Percentiles rank a stretch among this genome's conserved stretches.
These are phyloP conservation scores for Xylariales sp. DNA, from an alignment of 2,329 filamentous ascomycete species.

Conservation along the genomic window DNA sequence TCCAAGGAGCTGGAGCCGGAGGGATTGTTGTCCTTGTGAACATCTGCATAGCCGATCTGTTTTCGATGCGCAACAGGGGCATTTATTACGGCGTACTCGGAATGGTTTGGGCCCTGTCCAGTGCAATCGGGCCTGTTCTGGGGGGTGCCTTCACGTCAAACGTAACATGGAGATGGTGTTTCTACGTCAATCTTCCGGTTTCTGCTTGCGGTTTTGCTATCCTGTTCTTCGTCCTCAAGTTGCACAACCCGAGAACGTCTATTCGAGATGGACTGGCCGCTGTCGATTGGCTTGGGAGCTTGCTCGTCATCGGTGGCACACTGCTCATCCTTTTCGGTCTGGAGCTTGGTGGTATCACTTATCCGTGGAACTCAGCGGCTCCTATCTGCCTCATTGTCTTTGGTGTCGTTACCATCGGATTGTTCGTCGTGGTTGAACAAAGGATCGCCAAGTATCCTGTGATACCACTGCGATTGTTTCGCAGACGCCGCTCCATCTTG, in stretches of 20 bases:
- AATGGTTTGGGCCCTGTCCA: conserved; percentile 61
- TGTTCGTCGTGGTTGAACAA: conserved; percentile 72
- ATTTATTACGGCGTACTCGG: conserved; percentile 49
- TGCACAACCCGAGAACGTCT: conserved; percentile 64
- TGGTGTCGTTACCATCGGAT: conserved; percentile 54
- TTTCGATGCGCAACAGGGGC: conserved; percentile 46
- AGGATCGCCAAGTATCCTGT: conserved; percentile 71
- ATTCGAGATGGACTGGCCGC: conserved; percentile 58
- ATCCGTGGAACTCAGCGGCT: conserved; percentile 69
- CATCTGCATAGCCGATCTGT: conserved; percentile 53
- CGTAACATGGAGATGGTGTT: conserved; percentile 64
- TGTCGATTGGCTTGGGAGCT: conserved; percentile 53
- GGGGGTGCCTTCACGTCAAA: conserved; percentile 64
- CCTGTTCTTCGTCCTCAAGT: conserved; percentile 58
- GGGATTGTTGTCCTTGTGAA: conserved; percentile 57
- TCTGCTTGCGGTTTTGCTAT: conserved; percentile 42
- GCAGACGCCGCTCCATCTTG: conserved; percentile 59
- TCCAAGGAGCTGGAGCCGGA: conserved; percentile 54
- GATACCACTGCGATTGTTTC: conserved; percentile 71
- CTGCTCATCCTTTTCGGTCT: conserved; percentile 84
- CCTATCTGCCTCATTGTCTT: conserved; percentile 77
- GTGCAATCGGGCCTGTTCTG: conserved; percentile 60
- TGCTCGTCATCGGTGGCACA: conserved; percentile 67
- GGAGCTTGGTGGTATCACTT: conserved; percentile 73
- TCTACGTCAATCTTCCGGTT: conserved; percentile 58